phyloP scores from a whole-genome alignment of 2,329 filamentous ascomycete species.

The Botrytis hyacinthi region DNA sequence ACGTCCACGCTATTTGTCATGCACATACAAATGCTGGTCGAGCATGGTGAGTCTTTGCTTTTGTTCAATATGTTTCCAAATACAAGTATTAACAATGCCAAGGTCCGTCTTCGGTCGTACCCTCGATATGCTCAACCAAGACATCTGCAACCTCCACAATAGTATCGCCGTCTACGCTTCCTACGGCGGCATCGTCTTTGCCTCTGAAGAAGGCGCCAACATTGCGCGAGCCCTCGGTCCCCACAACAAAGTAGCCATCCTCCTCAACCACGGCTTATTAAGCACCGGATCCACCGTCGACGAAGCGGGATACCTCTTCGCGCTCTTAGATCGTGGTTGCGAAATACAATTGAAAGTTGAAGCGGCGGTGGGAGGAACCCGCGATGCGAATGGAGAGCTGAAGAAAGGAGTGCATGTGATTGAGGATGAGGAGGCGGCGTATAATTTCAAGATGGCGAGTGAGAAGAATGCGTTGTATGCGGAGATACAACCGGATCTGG shows the following conservation, averaged over 20 bases:
- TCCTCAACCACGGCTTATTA: slow-evolving; percentile 70
- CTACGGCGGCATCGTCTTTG: slow-evolving; percentile 63
- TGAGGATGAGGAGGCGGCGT: slow-evolving; percentile 54
- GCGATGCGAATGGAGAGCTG: slow-evolving; percentile 43
- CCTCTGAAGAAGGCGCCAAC: slow-evolving; percentile 60
- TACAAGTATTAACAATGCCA: slow-evolving; percentile 40
- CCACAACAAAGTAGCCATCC: slow-evolving; percentile 57
- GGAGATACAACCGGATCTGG: slow-evolving; percentile 49
- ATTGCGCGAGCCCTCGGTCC: slow-evolving; percentile 63
- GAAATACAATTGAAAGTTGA: slow-evolving; percentile 66
- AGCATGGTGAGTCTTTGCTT: slow-evolving; percentile 11
- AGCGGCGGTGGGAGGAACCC: slow-evolving; percentile 56
- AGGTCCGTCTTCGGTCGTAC: slow-evolving; percentile 64
- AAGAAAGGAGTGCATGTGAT: slow-evolving; percentile 40
- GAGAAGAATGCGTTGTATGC: slow-evolving; percentile 47
- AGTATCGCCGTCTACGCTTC: slow-evolving; percentile 63
- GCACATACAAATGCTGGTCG: slow-evolving; percentile 65
- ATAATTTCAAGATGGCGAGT: slow-evolving; percentile 51
- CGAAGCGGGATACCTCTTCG: slow-evolving; percentile 70
- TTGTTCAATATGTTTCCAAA: not conserved
- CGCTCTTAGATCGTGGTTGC: slow-evolving; percentile 66
- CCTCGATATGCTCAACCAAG: slow-evolving; percentile 70
- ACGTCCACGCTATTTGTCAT: slow-evolving; percentile 67
- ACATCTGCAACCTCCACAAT: slow-evolving; percentile 63
- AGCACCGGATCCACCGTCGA: slow-evolving; percentile 71